Conservation (phyloP, 495 filamentous ascomycete species). For the Penicillium maclennaniae region DNA sequence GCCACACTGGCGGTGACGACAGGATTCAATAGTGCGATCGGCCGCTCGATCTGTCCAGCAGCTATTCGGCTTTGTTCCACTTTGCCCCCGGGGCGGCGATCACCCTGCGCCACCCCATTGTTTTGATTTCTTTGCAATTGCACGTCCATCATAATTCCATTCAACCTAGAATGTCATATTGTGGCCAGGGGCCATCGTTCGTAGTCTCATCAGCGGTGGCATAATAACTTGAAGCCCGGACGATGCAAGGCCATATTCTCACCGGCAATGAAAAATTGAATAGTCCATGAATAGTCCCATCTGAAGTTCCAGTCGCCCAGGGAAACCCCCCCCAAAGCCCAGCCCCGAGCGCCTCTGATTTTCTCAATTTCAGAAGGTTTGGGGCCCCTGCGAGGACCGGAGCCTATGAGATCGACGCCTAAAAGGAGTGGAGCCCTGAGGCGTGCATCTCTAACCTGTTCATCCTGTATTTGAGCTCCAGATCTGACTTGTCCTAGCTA, state of each 20-base stretch:
- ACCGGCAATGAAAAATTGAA: neutral
- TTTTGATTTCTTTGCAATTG: neutral
- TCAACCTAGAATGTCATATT: no score
- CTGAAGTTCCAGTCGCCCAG: neutral
- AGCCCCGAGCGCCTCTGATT: neutral
- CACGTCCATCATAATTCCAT: neutral
- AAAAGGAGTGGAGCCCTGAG: no score
- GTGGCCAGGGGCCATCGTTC: no score
- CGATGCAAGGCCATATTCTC: neutral
- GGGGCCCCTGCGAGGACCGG: neutral
- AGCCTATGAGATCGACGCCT: constrained; percentile 15
- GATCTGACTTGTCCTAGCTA: constrained; percentile 8
- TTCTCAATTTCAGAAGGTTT: neutral
- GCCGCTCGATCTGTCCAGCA: constrained; percentile 3
- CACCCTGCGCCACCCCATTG: constrained; percentile 4
- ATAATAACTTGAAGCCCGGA: neutral
- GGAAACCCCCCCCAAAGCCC: neutral
- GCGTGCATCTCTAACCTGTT: constrained; percentile 1
- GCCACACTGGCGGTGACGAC: constrained; percentile 20
- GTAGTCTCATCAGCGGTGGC: no score
- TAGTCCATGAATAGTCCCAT: neutral
- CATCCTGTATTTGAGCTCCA: constrained; percentile 16
- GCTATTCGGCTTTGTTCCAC: constrained; percentile 4
- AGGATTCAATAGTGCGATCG: constrained; percentile 22
- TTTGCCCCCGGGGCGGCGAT: no score